phyloP scores from a whole-genome alignment of 2,329 filamentous ascomycete genomes.

The Aspergillus sp. region DNA sequence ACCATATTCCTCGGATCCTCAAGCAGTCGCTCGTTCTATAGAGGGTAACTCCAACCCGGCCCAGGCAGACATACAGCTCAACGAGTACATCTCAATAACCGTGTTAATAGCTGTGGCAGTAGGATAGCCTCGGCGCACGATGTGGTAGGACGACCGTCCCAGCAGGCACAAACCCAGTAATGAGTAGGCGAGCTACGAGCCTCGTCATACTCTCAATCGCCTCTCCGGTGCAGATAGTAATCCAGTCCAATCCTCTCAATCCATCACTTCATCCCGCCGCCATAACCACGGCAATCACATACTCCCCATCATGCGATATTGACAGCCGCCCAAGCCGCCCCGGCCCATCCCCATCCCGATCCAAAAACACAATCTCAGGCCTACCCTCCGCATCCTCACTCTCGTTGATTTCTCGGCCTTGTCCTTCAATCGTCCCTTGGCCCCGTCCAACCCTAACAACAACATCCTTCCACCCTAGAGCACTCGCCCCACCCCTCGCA shows the following conservation, averaged over 20 bases:
- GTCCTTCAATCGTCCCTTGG: conserved; percentile 18
- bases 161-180: background rate
- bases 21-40: background rate
- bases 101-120: background rate
- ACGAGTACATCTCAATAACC: background rate
- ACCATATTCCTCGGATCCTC: background rate
- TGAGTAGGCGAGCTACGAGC: background rate
- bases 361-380: conserved; percentile 46
- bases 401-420: conserved; percentile 11
- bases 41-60: background rate
- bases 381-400: conserved; percentile 23
- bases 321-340: conserved; percentile 68
- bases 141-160: background rate
- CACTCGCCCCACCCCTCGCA: conserved; percentile 56
- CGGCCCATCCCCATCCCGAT: conserved; percentile 3
- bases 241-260: background rate
- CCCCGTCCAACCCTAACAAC: conserved; percentile 41
- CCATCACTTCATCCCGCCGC: conserved; percentile 35
- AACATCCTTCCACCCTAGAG: conserved; percentile 67
- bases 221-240: background rate
- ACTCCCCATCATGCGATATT: conserved; percentile 87
- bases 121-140: background rate
- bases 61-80: background rate
- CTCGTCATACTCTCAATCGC: background rate
- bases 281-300: conserved; percentile 61